Base-by-base conservation (phyloP, 306 rosid species). In the Corylus avellana region DNA sequence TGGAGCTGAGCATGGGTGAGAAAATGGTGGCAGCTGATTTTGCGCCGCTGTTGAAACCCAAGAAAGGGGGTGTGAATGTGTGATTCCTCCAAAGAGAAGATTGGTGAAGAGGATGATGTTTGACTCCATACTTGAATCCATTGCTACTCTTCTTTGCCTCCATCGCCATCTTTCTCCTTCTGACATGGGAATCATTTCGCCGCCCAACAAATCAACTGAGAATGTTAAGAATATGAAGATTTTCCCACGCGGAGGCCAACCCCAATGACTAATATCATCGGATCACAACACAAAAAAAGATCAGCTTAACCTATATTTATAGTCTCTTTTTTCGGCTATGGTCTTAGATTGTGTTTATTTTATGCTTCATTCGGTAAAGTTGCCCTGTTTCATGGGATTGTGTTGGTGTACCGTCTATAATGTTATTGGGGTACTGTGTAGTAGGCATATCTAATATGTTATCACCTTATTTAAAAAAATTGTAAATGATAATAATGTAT, bases 21-120 rank as follows among this genome's bases (percentile, higher is more conserved):
- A 62, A 72, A 72, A 56, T 1, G 32, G 75, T 32, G 44, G 48
- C 47, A 44, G 85, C 75, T 55, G 8, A 70, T 22, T 22, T 22
- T 22, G 25, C 25, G 25, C 25, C 0, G 25, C 79, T 71, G 79
- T 63, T 79, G 18, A 86, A 72, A 48, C 61, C 80, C 64, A 82
- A 79, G 59, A 47, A 63, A 16, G 85, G 87, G 12, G 78, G 85
- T 22, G 74, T 80, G 1, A 73, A 22, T 22, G 25, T 22, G 25
- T 22, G 25, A 22, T 83, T 42, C 89, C 89, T 8, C 56, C 73
- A 4, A 32, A 78, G 66, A 75, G 76, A 67, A 32, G 20, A 10
- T 70, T 80, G 0, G 87, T 83, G 42, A 83, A 86, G 75, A 1
- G 6, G n/a, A 80, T 56, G 89, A 80, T 86, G 13, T 74, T 62